A percentile compares a stretch with the other conserved stretches of the same genome.
These are phyloP conservation scores for Aspergillus chevalieri DNA, from an alignment of 2,329 filamentous ascomycete genomes.

Conservation along the genomic window DNA sequence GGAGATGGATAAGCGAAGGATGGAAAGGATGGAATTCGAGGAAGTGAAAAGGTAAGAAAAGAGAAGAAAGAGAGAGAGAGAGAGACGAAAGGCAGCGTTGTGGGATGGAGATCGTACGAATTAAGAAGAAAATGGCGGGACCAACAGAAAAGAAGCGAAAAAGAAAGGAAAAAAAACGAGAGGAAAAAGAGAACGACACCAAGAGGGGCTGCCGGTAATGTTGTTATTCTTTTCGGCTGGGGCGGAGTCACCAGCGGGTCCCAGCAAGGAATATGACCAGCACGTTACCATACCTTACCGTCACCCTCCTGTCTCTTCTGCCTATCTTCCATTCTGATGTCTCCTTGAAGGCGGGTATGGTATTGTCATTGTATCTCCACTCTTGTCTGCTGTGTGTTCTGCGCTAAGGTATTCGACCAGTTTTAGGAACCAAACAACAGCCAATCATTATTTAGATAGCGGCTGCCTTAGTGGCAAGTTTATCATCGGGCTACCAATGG, in stretches of 20 bases:
- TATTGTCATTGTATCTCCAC: conserved; percentile 3
- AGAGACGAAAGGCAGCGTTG: conserved; percentile 8
- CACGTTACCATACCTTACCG: conserved; percentile 3
- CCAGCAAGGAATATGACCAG: conserved; percentile 7
- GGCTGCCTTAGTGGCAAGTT: conserved; percentile 16
- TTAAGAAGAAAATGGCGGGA: conserved; percentile 19
- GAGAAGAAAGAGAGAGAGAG: conserved; percentile 13
- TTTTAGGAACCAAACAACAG: conserved; percentile 6
- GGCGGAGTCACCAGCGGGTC: conserved; percentile 21
- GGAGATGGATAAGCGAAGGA: not conserved
- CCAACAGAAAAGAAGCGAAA: conserved; percentile 17
- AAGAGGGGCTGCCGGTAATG: conserved; percentile 17
- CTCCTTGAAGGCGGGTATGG: not conserved
- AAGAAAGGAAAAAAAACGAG: conserved; percentile 14
- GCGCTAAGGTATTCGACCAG: conserved; percentile 17
- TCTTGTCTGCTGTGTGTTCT: conserved; percentile 1
- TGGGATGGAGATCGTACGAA: conserved; percentile 17
- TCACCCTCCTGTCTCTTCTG: not conserved
- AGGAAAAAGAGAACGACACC: conserved; percentile 7
- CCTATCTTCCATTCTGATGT: not conserved
- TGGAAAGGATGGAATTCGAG: conserved; percentile 3
- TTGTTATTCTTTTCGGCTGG: conserved; percentile 15
- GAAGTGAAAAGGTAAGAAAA: conserved; percentile 11
- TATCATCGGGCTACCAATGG: conserved; percentile 9
- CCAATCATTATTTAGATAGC: conserved; percentile 13